These are phyloP conservation scores for Blastocystis sp. DNA, from an alignment of 352 stramenopile species.

Conservation along the genomic window DNA sequence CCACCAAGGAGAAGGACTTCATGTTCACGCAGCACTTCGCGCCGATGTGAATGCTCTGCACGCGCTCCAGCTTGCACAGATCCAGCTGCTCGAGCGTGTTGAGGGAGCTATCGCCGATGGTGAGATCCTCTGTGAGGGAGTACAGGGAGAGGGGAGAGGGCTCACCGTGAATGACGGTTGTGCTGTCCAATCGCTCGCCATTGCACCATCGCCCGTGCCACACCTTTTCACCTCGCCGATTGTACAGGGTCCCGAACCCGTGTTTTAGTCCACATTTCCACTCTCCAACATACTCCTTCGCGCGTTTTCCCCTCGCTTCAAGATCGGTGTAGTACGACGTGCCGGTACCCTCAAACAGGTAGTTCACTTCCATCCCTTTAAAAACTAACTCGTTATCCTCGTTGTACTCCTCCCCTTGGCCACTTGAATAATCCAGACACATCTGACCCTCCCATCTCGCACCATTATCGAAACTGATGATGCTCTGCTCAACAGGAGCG, in stretches of 20 bases:
- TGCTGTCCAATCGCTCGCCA: not conserved
- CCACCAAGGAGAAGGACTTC: not conserved
- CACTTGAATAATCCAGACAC: not conserved
- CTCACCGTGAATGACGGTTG: not conserved
- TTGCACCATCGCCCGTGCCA: not conserved
- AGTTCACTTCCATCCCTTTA: slow-evolving; percentile 58
- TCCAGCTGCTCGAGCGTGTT: not conserved
- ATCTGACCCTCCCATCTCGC: slow-evolving; percentile 28
- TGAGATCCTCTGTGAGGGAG: not conserved
- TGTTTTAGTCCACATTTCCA: slow-evolving; percentile 5
- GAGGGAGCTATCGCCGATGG: not conserved
- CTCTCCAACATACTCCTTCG: slow-evolving; percentile 13
- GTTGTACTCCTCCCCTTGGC: slow-evolving; percentile 32
- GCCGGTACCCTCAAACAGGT: not conserved
- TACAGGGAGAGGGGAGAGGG: not conserved
- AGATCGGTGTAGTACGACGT: not conserved
- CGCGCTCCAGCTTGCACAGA: slow-evolving; percentile 3
- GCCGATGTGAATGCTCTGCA: not conserved
- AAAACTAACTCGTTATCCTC: not conserved
- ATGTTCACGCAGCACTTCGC: not conserved
- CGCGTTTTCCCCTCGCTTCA: too few species aligned
- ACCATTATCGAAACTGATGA: slow-evolving; percentile 11
- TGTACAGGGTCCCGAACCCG: not conserved
- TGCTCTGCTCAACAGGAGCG: not conserved
- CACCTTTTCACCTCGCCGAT: not conserved